Evolutionary conservation across 2,329 filamentous ascomycete species (phyloP).

Genomic region (Coniochaeta hoffmannii): DNA sequence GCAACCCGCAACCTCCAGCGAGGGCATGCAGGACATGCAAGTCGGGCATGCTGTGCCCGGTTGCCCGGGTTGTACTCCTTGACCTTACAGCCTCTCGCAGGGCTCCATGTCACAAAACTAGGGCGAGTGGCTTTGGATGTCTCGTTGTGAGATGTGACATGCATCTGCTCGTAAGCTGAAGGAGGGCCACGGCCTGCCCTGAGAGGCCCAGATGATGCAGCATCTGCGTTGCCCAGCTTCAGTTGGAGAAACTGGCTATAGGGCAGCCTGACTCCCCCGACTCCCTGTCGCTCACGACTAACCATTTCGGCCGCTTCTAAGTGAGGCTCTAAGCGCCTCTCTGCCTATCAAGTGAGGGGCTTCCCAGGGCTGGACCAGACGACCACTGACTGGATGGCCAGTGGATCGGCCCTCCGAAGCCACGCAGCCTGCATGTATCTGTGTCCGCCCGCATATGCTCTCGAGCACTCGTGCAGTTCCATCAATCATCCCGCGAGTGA

Average conservation of each 20-base stretch:
- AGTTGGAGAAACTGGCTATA: conserved; percentile 3
- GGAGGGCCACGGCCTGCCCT: not conserved
- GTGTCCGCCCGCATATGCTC: not conserved
- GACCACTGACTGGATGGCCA: not conserved
- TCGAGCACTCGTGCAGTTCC: not conserved
- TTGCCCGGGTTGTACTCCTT: not conserved
- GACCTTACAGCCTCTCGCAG: not conserved
- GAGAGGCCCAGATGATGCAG: not conserved
- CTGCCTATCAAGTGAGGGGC: conserved; percentile 2
- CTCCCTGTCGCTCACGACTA: not conserved
- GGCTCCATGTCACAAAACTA: not conserved
- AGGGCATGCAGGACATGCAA: not conserved
- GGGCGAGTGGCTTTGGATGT: conserved; percentile 1
- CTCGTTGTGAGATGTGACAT: conserved; percentile 1
- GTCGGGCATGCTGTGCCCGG: not conserved
- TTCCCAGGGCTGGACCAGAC: not conserved
- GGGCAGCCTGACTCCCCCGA: not conserved
- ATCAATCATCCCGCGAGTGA: not conserved
- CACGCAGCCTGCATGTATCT: not conserved
- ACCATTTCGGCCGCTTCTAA: not conserved
- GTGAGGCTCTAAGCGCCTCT: conserved; percentile 3
- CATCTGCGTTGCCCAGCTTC: conserved; percentile 3
- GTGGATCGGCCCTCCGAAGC: not conserved
- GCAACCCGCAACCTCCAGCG: too few species aligned
- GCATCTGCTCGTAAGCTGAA: conserved; percentile 1